Conservation (phyloP, 805 yeast genomes). For the Candida insectorum region DNA sequence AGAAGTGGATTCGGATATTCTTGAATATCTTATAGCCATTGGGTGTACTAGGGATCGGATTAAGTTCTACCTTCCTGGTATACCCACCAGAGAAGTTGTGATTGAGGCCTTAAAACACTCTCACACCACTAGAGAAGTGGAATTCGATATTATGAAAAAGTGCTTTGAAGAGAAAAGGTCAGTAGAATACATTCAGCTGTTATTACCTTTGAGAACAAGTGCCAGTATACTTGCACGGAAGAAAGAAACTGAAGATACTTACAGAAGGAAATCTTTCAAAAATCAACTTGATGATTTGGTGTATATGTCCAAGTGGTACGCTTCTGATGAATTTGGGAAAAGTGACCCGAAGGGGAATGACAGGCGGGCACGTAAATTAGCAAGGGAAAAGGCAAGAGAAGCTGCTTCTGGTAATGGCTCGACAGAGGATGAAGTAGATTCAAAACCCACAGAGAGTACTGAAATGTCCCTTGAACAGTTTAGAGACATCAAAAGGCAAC, state of each 20-base stretch:
- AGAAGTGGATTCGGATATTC: constrained; percentile 4
- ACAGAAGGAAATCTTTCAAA: constrained; percentile 26
- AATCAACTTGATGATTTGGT: constrained; percentile 27
- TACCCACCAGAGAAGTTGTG: constrained; percentile 18
- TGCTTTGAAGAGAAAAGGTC: constrained; percentile 9
- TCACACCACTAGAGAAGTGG: constrained; percentile 12
- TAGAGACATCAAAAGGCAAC: too few species aligned
- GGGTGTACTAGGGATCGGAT: constrained; percentile 9
- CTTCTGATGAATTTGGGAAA: constrained; percentile 14
- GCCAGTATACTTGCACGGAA: constrained; percentile 1
- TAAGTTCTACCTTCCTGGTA: constrained; percentile 10
- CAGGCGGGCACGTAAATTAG: constrained; percentile 4
- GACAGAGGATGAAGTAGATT: not conserved
- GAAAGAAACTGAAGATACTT: constrained; percentile 1
- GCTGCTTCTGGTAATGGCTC: not conserved
- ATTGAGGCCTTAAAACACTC: constrained; percentile 16
- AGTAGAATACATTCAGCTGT: constrained; percentile 19
- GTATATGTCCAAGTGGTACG: constrained; percentile 40
- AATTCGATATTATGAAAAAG: constrained; percentile 11
- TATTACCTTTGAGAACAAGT: constrained; percentile 11
- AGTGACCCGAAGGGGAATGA: not conserved
- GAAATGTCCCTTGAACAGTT: not conserved
- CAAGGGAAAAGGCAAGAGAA: constrained; percentile 1
- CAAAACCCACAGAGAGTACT: not conserved
- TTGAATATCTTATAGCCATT: constrained; percentile 7